Base-by-base conservation (phyloP, 768 basidiomycete species). In the Leccinum incarnatum region DNA sequence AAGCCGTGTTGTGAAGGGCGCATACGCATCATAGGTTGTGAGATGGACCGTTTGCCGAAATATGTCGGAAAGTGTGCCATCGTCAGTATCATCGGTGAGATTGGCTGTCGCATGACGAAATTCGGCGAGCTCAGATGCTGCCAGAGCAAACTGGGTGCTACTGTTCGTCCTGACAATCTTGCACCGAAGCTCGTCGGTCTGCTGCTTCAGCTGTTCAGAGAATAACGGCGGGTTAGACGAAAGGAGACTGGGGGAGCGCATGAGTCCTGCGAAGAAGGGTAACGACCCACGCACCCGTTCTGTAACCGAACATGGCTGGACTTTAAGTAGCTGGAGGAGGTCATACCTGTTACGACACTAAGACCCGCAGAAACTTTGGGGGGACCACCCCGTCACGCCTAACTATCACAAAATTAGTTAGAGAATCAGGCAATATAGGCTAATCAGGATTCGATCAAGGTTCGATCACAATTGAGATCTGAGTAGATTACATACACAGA, bases 1-100 rank as follows among this genome's bases (percentile, higher is more conserved):
- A 46, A 59, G 51, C 36, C 32, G 55, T 10, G 62, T 36, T 9
- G 66, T 5, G 21, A 61, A 59, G 2, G 67, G 64, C 4, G 49
- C 45, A 17, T 66, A 69, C 5, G 62, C 42, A 0, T 61, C 60
- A 10, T 68, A 69, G 17, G 59, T 61, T 19, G 59, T 66, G 25
- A 56, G 15, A 10, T 52, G 49, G 1, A 66, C 67, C 10, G 61
- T 57, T 5, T 48, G 27, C 12, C 29, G 64, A 36, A 63, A 68
- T 5, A 40, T 15, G 2, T 63, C 29, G 17, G 37, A 60, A 27
- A 63, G 55, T 19, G 23, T 4, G 7, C 23, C 46, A 27, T 55
- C 50, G 4, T 55, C 45, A 32, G 29, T 42, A 21, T n/a, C 21
- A 42, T 58, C 45, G 21, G 58, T 19, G 29, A 21, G 19, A 15